Percentiles rank a stretch among this genome's conserved stretches.
Evolutionary conservation across 148 eudicot genomes (phyloP).

Genomic region (Chenopodium album): DNA sequence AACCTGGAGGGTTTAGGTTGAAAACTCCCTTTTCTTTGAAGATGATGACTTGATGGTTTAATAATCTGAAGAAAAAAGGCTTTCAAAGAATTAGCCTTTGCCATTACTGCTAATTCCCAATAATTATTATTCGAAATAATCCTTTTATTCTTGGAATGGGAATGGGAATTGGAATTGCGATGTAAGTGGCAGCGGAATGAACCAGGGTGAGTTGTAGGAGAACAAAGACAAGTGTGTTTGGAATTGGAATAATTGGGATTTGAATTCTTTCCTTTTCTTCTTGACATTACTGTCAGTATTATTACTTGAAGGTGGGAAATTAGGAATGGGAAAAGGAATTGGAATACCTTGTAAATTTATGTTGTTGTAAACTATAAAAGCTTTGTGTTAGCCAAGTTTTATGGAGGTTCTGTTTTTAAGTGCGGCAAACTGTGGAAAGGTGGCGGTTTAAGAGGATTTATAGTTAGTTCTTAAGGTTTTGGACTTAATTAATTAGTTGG

Average conservation of each 20-base stretch:
- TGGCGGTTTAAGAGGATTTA: constrained; percentile 9
- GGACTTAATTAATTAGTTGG: neutral
- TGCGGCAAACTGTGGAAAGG: neutral
- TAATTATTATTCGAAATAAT: neutral
- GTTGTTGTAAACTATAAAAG: too few relatives aligned
- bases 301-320: neutral
- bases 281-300: neutral
- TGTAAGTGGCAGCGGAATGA: constrained; percentile 58
- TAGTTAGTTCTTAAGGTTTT: neutral
- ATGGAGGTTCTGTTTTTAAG: neutral
- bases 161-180: constrained; percentile 18
- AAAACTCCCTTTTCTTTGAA: constrained; percentile 39
- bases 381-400: neutral
- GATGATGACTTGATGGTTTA: constrained; percentile 44
- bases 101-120: constrained; percentile 22
- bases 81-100: constrained; percentile 31
- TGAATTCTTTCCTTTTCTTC: neutral
- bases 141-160: neutral
- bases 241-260: neutral
- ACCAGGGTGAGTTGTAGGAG: constrained; percentile 57
- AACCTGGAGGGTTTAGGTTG: constrained; percentile 48
- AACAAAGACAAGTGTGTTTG: constrained; percentile 39
- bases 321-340: neutral
- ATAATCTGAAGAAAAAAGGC: constrained; percentile 41
- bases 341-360: neutral